phyloP scores from a whole-genome alignment of 2,329 filamentous ascomycete genomes.

The Fusarium tupiense region DNA sequence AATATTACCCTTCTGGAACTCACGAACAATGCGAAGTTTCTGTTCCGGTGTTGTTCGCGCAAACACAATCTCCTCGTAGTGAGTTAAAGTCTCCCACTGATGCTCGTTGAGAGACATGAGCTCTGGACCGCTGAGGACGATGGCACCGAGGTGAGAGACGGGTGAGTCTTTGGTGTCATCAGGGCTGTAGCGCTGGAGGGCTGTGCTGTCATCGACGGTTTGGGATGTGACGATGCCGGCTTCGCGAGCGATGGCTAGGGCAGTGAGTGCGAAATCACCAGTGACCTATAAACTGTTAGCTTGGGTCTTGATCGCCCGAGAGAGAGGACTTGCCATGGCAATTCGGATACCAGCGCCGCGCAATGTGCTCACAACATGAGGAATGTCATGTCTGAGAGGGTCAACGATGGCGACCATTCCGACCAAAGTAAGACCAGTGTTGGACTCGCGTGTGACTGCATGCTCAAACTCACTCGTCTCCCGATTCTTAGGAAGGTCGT shows the following conservation, averaged over 20 bases:
- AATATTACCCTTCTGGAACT: conserved; percentile 74
- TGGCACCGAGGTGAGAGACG: conserved; percentile 51
- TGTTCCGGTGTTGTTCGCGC: conserved; percentile 81
- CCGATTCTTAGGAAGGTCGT: conserved; percentile 51
- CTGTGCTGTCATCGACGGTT: conserved; percentile 62
- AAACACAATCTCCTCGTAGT: conserved; percentile 78
- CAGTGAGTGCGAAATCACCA: conserved; percentile 80
- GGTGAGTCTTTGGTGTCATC: not conserved
- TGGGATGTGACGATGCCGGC: conserved; percentile 74
- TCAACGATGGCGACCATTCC: conserved; percentile 83
- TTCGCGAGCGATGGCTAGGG: conserved; percentile 75
- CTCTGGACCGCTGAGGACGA: conserved; percentile 73
- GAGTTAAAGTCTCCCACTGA: conserved; percentile 73
- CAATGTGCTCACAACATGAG: conserved; percentile 71
- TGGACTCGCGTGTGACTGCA: not conserved
- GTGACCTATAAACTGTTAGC: conserved; percentile 61
- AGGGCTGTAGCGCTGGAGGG: conserved; percentile 54
- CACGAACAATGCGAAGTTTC: conserved; percentile 81
- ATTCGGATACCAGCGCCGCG: conserved; percentile 77
- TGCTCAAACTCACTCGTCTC: conserved; percentile 72
- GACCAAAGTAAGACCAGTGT: conserved; percentile 69
- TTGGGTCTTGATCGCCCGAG: no score
- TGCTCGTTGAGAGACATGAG: conserved; percentile 71
- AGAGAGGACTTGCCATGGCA: conserved; percentile 68
- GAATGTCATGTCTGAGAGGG: conserved; percentile 78